Conservation (phyloP, 2,329 filamentous ascomycete genomes). For the Aspergillus ustus region DNA sequence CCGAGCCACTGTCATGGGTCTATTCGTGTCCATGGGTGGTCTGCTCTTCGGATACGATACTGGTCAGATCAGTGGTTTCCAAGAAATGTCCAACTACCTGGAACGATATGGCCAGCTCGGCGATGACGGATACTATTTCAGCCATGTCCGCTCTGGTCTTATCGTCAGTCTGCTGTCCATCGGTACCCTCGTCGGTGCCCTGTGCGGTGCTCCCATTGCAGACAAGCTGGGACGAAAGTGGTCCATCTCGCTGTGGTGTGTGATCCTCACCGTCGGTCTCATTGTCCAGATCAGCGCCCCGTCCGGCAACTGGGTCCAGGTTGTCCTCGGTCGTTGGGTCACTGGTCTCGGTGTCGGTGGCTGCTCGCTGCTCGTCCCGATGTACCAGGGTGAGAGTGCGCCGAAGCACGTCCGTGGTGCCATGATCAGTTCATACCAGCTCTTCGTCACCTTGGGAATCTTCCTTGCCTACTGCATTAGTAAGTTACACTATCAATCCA, state of each 20-base stretch:
- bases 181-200: constrained; percentile 49
- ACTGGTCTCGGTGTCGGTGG: constrained; percentile 52
- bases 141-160: constrained; percentile 46
- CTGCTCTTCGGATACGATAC: constrained; percentile 52
- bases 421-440: constrained; percentile 53
- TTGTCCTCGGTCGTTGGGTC: constrained; percentile 49
- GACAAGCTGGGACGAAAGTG: constrained; percentile 49
- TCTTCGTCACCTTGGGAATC: constrained; percentile 54
- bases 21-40: constrained; percentile 53
- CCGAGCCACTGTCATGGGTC: constrained; percentile 46
- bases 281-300: constrained; percentile 50
- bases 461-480: constrained; percentile 52
- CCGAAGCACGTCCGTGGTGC: constrained; percentile 53
- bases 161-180: constrained; percentile 50
- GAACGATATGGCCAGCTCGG: constrained; percentile 43
- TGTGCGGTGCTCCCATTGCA: constrained; percentile 46
- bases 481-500: not conserved
- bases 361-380: constrained; percentile 50
- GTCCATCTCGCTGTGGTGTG: constrained; percentile 48
- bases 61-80: constrained; percentile 52
- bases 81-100: constrained; percentile 49
- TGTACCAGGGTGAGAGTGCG: constrained; percentile 53
- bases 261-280: constrained; percentile 47
- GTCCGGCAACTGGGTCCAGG: constrained; percentile 44
- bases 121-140: constrained; percentile 42